Evolutionary conservation across 2,329 filamentous ascomycete species (phyloP).

Genomic region (Pestalotiopsis sp.): DNA sequence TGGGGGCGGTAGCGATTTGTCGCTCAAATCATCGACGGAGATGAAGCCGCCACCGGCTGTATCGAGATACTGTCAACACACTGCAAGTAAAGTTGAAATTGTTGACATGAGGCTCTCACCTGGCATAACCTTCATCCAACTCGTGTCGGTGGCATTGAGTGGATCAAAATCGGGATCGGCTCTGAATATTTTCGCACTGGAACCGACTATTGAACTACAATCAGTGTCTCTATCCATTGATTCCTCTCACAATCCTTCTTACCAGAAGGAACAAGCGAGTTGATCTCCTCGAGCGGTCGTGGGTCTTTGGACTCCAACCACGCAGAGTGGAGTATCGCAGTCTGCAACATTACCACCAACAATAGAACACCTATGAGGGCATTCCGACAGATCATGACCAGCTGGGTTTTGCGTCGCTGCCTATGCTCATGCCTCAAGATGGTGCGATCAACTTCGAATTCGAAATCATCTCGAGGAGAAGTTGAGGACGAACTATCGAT

Average conservation of each 20-base stretch:
- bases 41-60: neutral
- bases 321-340: neutral
- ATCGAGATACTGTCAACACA: neutral
- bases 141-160: neutral
- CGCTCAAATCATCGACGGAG: neutral
- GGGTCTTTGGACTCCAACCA: neutral
- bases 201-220: neutral
- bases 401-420: neutral
- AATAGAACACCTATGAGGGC: neutral
- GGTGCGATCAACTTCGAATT: neutral
- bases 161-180: neutral
- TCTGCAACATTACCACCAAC: neutral
- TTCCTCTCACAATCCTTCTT: fast-evolving
- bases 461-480: neutral
- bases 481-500: neutral
- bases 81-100: neutral
- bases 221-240: neutral
- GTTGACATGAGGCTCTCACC: neutral
- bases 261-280: neutral
- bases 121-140: neutral
- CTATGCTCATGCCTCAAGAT: neutral
- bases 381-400: neutral
- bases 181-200: neutral
- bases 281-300: neutral
- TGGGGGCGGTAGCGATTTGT: neutral